A percentile compares a stretch with the other conserved stretches of the same genome.
Evolutionary conservation across 805 yeast genomes (phyloP).

Genomic region (Kregervanrija delftensis): DNA sequence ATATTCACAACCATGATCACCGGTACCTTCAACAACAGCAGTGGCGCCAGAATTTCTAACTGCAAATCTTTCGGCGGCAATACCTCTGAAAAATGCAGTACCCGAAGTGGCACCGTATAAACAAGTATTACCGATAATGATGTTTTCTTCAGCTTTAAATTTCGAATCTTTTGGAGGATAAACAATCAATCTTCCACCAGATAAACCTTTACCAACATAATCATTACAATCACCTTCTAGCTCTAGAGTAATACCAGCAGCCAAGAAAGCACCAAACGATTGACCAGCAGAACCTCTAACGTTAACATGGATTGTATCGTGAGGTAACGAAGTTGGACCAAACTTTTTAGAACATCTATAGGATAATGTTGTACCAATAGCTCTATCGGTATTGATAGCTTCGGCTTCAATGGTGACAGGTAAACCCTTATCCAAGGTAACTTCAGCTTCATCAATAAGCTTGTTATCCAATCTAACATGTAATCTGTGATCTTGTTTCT

Average conservation of each 20-base stretch:
- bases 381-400: conserved; percentile 93
- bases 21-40: conserved; percentile 94
- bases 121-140: conserved; percentile 94
- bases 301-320: conserved; percentile 92
- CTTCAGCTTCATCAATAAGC: conserved; percentile 91
- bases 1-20: conserved; percentile 98
- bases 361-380: conserved; percentile 90
- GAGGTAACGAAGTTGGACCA: conserved; percentile 91
- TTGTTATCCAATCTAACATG: conserved; percentile 94
- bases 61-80: conserved; percentile 97
- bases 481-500: conserved; percentile 89
- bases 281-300: conserved; percentile 94
- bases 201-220: conserved; percentile 94
- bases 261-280: conserved; percentile 96
- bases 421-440: conserved; percentile 91
- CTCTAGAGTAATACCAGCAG: conserved; percentile 92
- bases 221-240: conserved; percentile 97
- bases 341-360: conserved; percentile 89
- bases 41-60: conserved; percentile 98
- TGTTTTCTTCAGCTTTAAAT: conserved; percentile 93
- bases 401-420: conserved; percentile 93
- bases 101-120: conserved; percentile 98
- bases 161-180: conserved; percentile 82
- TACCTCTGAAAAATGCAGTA: conserved; percentile 87
- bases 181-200: conserved; percentile 90